phyloP scores from a whole-genome alignment of 495 filamentous ascomycete species.

The Parathielavia hyrcaniae region DNA sequence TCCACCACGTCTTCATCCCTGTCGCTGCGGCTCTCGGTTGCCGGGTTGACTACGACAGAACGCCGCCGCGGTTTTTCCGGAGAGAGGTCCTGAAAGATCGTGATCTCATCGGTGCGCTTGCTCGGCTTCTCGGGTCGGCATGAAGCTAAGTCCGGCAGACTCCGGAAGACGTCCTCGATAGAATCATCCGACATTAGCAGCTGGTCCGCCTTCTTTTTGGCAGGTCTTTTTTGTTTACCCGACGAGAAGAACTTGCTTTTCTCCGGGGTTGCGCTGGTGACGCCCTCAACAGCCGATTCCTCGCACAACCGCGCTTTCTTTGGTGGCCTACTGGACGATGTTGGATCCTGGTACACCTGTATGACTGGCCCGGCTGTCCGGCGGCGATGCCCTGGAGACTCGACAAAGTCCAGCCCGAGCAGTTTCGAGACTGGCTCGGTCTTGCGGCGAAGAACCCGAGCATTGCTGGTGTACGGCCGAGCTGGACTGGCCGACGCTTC shows the following conservation, averaged over 20 bases:
- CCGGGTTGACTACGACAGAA: not conserved
- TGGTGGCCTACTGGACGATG: conserved; percentile 34
- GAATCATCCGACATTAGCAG: conserved; percentile 45
- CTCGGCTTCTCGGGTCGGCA: conserved; percentile 3
- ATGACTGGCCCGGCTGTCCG: conserved; percentile 27
- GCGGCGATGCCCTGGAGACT: conserved; percentile 31
- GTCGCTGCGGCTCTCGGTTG: not conserved
- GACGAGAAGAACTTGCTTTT: conserved; percentile 42
- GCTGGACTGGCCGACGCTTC: conserved; percentile 9
- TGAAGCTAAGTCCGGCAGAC: conserved; percentile 36
- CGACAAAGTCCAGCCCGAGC: conserved; percentile 20
- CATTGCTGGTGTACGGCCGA: conserved; percentile 22
- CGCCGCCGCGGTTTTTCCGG: not conserved
- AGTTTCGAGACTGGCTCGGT: conserved; percentile 39
- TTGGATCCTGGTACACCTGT: conserved; percentile 23
- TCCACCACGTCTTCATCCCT: conserved; percentile 22
- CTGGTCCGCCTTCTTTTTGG: conserved; percentile 17
- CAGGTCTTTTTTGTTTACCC: conserved; percentile 17
- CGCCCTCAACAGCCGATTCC: conserved; percentile 25
- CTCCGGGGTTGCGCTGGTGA: conserved; percentile 22
- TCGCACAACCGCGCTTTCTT: conserved; percentile 48
- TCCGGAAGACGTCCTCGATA: conserved; percentile 40
- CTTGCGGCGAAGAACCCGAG: conserved; percentile 32
- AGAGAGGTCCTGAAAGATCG: conserved; percentile 28
- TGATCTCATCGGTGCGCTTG: conserved; percentile 19